Conservation (phyloP, 2,329 filamentous ascomycete species). For the Malbranchea zuffiana region DNA sequence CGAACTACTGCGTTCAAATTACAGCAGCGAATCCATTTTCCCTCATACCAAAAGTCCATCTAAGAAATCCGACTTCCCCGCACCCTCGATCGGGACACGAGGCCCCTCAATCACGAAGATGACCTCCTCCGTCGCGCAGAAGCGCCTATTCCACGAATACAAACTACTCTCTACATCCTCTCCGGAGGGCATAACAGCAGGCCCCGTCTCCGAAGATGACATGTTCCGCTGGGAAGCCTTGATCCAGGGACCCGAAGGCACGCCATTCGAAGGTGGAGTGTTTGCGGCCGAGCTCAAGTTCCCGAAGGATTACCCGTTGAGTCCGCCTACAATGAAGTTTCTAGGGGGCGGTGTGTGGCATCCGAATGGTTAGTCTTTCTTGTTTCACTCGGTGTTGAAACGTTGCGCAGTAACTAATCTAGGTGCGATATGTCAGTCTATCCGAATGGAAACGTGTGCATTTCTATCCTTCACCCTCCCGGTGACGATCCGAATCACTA, state of each 20-base stretch:
- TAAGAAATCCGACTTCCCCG: neutral
- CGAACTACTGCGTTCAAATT: too few relatives aligned
- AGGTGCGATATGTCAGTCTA: constrained; percentile 51
- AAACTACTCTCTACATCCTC: constrained; percentile 85
- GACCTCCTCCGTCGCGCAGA: constrained; percentile 46
- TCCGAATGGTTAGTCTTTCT: constrained; percentile 62
- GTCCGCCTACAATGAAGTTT: constrained; percentile 93
- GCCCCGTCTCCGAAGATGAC: constrained; percentile 86
- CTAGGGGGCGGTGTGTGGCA: constrained; percentile 81
- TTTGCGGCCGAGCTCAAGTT: constrained; percentile 94
- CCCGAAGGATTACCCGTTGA: constrained; percentile 91
- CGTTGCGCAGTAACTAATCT: neutral
- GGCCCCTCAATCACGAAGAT: constrained; percentile 21
- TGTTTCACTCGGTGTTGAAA: constrained; percentile 1
- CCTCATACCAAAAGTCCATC: too few relatives aligned
- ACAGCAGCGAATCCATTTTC: too few relatives aligned
- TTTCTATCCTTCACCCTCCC: constrained; percentile 90
- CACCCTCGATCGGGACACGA: neutral
- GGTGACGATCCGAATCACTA: constrained; percentile 92
- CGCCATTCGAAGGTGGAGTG: constrained; percentile 89
- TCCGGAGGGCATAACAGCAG: constrained; percentile 94
- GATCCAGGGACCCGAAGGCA: constrained; percentile 90
- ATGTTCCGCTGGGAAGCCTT: constrained; percentile 93
- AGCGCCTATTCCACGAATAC: constrained; percentile 92
- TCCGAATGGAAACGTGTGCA: constrained; percentile 76